Evolutionary conservation across 176 grass and related monocot genomes (phyloP), one percentile per base, ranked within the genome.

Genomic region (Aegilops speltoides): DNA sequence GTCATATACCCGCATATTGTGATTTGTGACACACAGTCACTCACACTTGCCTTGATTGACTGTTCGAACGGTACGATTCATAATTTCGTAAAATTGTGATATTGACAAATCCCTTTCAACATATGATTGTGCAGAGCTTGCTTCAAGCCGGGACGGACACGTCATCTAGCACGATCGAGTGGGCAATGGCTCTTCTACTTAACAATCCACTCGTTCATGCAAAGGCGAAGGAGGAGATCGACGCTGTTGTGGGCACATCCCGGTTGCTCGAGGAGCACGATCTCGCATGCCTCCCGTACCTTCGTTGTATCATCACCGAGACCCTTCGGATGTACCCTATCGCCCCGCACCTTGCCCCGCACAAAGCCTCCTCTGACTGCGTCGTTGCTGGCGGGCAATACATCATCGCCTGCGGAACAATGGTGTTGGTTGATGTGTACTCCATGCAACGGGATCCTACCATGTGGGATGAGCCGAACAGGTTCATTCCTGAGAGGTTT

Each of bases 171-270:
- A 91, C 71, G 2, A 82, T 83, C 6, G 91, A 93, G 82, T 93
- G 88, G 93, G 83, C 80, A 2, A 91, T 91, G 91, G 80, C 91
- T 5, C 75, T 88, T 40, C 80, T 95, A 1, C 85, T 93, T 23
- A 95, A 93, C 64, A 89, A 95, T 6, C 80, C 76, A 0, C 22
- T 10, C 0, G 8, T 34, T 1, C 28, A 89, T 10, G 4, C 7
- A 5, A 95, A 83, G 20, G 86, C 77, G 0, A 16, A 7, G 1
- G 34, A 38, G 0, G 91, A 95, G 83, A 87, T 95, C n/a, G 46
- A 91, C 40, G 5, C 8, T 6, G 28, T 80, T 5, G 52, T 93
- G 1, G 91, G 91, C 61, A 89, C 45, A 1, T 79, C 89, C 4
- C 70, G 76, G 0, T 19, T 95, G 9, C 43, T 93, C 3, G 72